These are phyloP conservation scores for Sonneratia alba DNA, from an alignment of 345 rosid species.

Conservation along the genomic window DNA sequence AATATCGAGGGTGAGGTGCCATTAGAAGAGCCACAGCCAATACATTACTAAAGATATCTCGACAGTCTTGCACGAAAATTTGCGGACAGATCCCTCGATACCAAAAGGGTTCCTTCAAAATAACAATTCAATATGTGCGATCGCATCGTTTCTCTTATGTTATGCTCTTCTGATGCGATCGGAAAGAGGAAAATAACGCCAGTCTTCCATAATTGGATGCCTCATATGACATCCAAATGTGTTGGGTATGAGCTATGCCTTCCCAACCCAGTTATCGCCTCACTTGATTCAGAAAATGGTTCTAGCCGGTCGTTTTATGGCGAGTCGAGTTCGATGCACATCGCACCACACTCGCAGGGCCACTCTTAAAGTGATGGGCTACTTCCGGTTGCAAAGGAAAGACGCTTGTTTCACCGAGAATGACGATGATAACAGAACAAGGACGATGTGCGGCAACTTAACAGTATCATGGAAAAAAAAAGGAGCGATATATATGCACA, in stretches of 20 bases:
- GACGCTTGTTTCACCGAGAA: too few relatives aligned
- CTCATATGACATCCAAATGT: neutral
- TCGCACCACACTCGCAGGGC: neutral
- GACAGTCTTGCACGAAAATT: neutral
- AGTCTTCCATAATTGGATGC: constrained; percentile 10
- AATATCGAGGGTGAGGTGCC: neutral
- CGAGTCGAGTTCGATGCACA: neutral
- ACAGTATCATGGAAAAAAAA: too few relatives aligned
- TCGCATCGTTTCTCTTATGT: too few relatives aligned
- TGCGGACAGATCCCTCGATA: neutral
- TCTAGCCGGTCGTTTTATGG: neutral
- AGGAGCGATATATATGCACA: too few relatives aligned
- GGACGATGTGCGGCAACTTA: too few relatives aligned
- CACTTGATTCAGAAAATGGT: neutral
- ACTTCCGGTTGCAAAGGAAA: too few relatives aligned
- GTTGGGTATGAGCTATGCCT: neutral
- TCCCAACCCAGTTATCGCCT: neutral
- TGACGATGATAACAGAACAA: too few relatives aligned
- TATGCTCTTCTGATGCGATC: too few relatives aligned
- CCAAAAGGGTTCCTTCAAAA: constrained; percentile 9
- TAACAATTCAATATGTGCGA: constrained; percentile 6
- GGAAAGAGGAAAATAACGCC: too few relatives aligned
- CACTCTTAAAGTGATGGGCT: too few relatives aligned
- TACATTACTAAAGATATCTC: neutral
- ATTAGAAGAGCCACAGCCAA: neutral